Base-by-base conservation (phyloP, 306 rosid species). In the Geum urbanum region DNA sequence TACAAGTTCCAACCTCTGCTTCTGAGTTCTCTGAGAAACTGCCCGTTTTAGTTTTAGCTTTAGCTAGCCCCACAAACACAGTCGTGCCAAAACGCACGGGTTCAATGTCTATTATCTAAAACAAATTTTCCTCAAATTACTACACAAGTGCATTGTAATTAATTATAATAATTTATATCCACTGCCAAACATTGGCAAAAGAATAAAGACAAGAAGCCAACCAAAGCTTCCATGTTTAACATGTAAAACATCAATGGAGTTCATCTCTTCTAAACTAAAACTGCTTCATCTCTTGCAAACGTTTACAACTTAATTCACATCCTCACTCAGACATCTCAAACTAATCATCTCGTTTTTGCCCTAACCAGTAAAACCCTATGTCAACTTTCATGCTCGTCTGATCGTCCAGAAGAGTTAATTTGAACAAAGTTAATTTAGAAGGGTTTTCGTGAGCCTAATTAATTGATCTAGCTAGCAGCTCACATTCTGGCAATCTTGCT, bases 1-100 rank as follows among this genome's bases (percentile, higher is more conserved):
- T 86, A 47, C 95, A 86, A 88, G 91, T 88, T 86, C 89, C 88
- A 84, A 88, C 78, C 86, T 59, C 74, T 73, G 45, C 64, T 59
- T 59, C 64, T 59, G 64, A 19, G 63, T 57, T 54, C 20, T 53
- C 70, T 45, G 74, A 69, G 67, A 48, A 45, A 48, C 58, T 32
- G n/a, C 41, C 41, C 40, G 63, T 57, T 57, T 27, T 32, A 1
- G 63, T 57, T 57, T 27, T 32, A 1, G 46, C 46, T 47, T 47
- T 47, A 47, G 10, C 15, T 47, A 35, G 12, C 64, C 45, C 64
- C 64, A 35, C 43, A 35, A 2, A 35, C 45, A 59, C 45, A 59
- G 83, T 70, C 84, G 78, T 67, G 74, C 78, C 81, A 69, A 72
- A 63, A 67, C 41, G 40, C 73, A 43, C 55, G 45, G 75, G 78